Evolutionary conservation across 495 filamentous ascomycete species (phyloP), one percentile per base, ranked within the genome.

Genomic region (Neurospora sp.): DNA sequence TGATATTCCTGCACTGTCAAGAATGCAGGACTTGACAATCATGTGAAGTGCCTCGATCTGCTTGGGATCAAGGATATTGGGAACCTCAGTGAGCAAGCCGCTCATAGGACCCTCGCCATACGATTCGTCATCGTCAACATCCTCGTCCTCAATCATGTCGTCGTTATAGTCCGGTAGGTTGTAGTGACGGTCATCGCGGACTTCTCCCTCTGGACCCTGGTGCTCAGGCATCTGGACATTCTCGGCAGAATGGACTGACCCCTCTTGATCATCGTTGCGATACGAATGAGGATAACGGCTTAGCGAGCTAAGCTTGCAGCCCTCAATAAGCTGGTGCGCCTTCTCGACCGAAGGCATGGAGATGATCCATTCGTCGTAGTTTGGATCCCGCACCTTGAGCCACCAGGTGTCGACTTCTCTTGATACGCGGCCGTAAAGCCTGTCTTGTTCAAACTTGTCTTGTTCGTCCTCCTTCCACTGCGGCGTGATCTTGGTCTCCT

Each of bases 21-120:
- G 90, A 69, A 97, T 96, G 73, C 93, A 94, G 9, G 91, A 92
- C 79, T 97, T 94, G 73, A 97, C 89, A 59, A 96, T 94, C 93
- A 98, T 96, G 61, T 96, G 94, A 71, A 98, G 83, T 8, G 94
- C 93, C 80, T 97, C 94, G 68, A 98, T 98, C 81, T 98, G 94
- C 61, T 91, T 92, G 0, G 94, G 94, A 38, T 94, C 94, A 18
- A 98, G 85, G 20, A 97, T 94, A 72, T 97, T 90, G n/a, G 94
- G 94, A 38, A 98, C 92, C 79, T 97, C 94, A 5, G 94, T 97
- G 45, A 98, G 81, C 5, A 98, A 83, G 40, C 94, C 94, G 39
- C 91, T 91, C 80, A 97, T 91, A 59, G 92, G 93, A 31, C 93
- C 93, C 71, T 94, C 94, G 27, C 91, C 90, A 74, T 93, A 91